Base-by-base conservation (phyloP, 2,329 filamentous ascomycete species). In the Cephalotrichum gorgonifer region DNA sequence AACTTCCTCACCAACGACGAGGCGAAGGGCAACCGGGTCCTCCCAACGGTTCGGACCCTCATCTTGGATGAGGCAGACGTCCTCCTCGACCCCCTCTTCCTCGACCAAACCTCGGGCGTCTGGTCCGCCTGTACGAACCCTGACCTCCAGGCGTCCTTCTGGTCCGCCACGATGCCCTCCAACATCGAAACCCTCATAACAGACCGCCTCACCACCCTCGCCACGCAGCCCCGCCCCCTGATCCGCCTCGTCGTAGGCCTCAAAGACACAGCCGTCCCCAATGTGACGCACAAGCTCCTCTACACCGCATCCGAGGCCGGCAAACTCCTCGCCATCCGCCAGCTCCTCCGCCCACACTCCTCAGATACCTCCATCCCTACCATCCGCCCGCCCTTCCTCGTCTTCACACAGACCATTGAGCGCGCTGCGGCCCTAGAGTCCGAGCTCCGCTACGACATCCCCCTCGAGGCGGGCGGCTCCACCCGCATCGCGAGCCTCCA, bases 111-210 rank as follows among this genome's bases (percentile, higher is more conserved):
- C 0, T 72, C 94, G 33, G 76, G 78, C 4, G 83, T 97, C 53
- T 96, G 90, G 89, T 78, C 79, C 39, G 79, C 86, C 3, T 91
- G 91, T 63, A 81, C 73, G 2, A 82, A 83, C 55, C 72, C 79
- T 3, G 67, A 74, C n/a, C 71, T 97, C 8, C 78, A 82, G 23
- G 74, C 88, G 3, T 88, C 86, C 9, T 82, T 95, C 52, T 98
- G 91, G 89, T 97, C 93, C 14, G 93, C 93, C 14, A 98, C 93
- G 0, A 96, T 98, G 83, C 88, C 87, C 3, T 95, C 91, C 15
- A 93, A 85, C 57, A 86, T 97, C 39, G 93, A 98, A 68, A 74
- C 82, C 20, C 72, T 96, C 7, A 78, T 88, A 43, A 77, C 77
- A 6, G 77, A 79, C n/a, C 84, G 83, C 14, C 76, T 93, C 46